These are phyloP conservation scores for Fusarium sp. DNA, from an alignment of 2,329 filamentous ascomycete genomes.

Conservation along the genomic window DNA sequence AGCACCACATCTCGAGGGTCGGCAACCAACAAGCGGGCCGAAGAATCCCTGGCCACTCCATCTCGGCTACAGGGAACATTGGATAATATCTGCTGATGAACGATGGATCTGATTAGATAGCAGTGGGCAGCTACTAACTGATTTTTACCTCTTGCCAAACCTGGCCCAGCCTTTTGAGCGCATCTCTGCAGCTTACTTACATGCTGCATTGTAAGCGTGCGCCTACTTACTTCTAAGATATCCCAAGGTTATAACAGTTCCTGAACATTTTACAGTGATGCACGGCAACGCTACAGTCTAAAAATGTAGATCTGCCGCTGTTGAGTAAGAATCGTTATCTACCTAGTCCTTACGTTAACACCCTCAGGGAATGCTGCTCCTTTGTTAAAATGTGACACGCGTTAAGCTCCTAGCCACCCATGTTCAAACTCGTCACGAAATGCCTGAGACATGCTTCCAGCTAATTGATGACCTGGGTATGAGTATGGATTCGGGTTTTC, in stretches of 20 bases:
- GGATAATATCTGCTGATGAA: slow-evolving; percentile 16
- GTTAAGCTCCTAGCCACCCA: slow-evolving; percentile 9
- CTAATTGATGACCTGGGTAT: neutral
- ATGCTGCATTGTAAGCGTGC: no score
- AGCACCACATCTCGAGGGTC: slow-evolving; percentile 13
- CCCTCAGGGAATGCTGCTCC: slow-evolving; percentile 4
- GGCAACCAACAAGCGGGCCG: slow-evolving; percentile 20
- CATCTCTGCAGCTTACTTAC: neutral
- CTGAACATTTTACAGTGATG: no score
- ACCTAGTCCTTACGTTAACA: neutral
- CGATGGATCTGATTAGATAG: slow-evolving; percentile 49
- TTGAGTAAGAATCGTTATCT: neutral
- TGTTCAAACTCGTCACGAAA: slow-evolving; percentile 18
- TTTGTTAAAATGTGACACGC: slow-evolving; percentile 25
- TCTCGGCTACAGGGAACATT: slow-evolving; percentile 22
- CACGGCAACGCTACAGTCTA: slow-evolving; percentile 1
- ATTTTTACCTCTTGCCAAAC: no score
- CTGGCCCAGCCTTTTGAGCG: neutral
- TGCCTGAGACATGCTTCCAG: slow-evolving; percentile 31
- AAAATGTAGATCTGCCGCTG: slow-evolving; percentile 15
- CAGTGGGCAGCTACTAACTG: neutral
- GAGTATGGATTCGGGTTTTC: neutral
- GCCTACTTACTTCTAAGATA: no score
- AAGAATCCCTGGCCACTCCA: slow-evolving; percentile 29
- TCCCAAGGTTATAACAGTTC: no score